These are phyloP conservation scores for Gossypium mustelinum DNA, from an alignment of 345 rosid species.

Conservation along the genomic window DNA sequence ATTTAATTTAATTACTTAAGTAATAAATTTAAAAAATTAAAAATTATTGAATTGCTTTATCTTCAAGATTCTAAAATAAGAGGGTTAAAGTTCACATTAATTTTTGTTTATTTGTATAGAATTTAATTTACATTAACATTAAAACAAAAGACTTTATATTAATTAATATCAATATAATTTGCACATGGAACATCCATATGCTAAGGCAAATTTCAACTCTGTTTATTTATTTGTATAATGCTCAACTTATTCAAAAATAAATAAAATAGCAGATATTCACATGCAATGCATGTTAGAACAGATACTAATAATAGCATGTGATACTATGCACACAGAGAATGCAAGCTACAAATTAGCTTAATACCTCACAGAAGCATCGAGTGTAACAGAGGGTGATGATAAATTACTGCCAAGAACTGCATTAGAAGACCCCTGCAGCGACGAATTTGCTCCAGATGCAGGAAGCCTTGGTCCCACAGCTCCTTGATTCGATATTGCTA, in stretches of 20 bases:
- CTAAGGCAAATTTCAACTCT: background rate
- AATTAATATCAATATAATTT: no score
- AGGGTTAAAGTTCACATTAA: background rate
- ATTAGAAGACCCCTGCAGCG: constrained; percentile 63
- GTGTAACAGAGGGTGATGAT: constrained; percentile 54
- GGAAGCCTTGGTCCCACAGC: constrained; percentile 53
- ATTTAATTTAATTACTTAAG: background rate
- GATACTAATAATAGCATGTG: background rate
- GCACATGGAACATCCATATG: background rate
- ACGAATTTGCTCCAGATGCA: constrained; percentile 55
- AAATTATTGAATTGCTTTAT: background rate
- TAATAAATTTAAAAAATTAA: background rate
- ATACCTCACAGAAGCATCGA: constrained; percentile 57
- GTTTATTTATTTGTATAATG: background rate
- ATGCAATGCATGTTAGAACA: background rate
- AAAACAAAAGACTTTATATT: background rate
- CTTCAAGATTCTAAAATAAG: background rate
- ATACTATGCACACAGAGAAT: constrained; percentile 11
- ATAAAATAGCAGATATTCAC: background rate
- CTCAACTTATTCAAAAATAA: background rate
- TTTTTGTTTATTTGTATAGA: background rate
- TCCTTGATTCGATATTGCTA: constrained; percentile 60
- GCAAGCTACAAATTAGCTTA: constrained; percentile 16
- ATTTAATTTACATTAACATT: background rate
- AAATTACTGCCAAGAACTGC: constrained; percentile 51